Percentiles rank a stretch among this genome's conserved stretches.
These are phyloP conservation scores for Acanthamoeba culbertsoni DNA, from an alignment of 208 protist genomes.

Conservation along the genomic window DNA sequence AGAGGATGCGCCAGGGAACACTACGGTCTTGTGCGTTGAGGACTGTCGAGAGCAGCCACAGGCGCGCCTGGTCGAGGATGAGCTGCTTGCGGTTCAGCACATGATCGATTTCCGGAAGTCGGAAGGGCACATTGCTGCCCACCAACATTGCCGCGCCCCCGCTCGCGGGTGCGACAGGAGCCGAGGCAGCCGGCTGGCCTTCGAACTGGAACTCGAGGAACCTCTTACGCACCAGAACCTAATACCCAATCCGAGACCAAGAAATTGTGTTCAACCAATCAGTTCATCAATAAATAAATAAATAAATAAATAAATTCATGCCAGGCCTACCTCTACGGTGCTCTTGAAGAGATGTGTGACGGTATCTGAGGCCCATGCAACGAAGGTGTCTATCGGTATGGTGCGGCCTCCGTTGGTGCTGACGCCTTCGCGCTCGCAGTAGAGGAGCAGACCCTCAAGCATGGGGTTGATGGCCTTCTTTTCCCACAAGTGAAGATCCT, in stretches of 20 bases:
- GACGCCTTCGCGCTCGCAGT: background rate
- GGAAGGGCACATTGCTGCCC: background rate
- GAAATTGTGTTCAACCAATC: no score
- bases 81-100: background rate
- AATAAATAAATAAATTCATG: background rate
- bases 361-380: slow-evolving; percentile 4
- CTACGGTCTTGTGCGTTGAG: background rate
- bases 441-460: background rate
- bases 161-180: background rate
- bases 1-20: slow-evolving; percentile 30
- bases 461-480: slow-evolving; percentile 11
- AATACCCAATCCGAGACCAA: background rate
- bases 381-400: background rate
- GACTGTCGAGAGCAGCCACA: background rate
- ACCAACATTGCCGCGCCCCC: background rate
- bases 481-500: slow-evolving; percentile 35
- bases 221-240: background rate
- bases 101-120: background rate
- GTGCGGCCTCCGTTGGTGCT: background rate
- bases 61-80: slow-evolving; percentile 16
- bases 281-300: background rate
- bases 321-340: background rate
- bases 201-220: background rate
- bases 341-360: slow-evolving; percentile 51
- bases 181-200: background rate